These are phyloP conservation scores for Podila verticillata DNA, from an alignment of 192 early-diverging fungal genomes.

Conservation along the genomic window DNA sequence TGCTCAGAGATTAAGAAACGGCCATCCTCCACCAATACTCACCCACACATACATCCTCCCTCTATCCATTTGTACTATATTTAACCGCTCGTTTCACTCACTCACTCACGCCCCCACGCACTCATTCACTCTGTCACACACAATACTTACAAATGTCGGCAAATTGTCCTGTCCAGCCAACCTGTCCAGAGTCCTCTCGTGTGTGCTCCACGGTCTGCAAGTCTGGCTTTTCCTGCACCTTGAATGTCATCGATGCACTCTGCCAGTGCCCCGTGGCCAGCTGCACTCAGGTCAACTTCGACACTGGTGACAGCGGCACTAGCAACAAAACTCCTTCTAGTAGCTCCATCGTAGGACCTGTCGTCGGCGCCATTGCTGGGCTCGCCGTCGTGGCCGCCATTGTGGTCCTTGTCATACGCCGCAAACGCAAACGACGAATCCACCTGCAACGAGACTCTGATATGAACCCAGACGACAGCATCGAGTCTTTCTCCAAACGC, in stretches of 20 bases:
- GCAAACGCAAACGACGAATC: slow-evolving; percentile 4
- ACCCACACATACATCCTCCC: too few species aligned
- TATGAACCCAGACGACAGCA: slow-evolving; percentile 36
- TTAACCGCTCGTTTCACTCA: too few species aligned
- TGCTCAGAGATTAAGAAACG: too few species aligned
- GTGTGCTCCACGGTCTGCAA: slow-evolving; percentile 15
- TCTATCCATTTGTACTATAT: too few species aligned
- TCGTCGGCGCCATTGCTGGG: slow-evolving; percentile 27
- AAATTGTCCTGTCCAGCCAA: not conserved
- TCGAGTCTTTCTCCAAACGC: slow-evolving; percentile 32
- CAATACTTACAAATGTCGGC: too few species aligned
- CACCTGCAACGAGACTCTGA: not conserved
- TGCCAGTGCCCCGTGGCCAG: slow-evolving; percentile 29
- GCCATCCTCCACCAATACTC: too few species aligned
- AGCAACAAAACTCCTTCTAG: not conserved
- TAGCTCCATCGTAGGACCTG: slow-evolving; percentile 16
- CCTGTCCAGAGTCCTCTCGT: slow-evolving; percentile 14
- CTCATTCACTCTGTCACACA: too few species aligned
- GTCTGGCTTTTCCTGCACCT: slow-evolving; percentile 7
- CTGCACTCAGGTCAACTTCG: slow-evolving; percentile 15
- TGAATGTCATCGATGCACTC: slow-evolving; percentile 6
- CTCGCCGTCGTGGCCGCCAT: slow-evolving; percentile 7
- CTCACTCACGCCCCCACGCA: too few species aligned
- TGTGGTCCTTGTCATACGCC: slow-evolving; percentile 23
- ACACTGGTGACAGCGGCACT: slow-evolving; percentile 16